These are phyloP conservation scores for Blastocladiella emersonii DNA, from an alignment of 371 early-diverging fungal genomes.

Conservation along the genomic window DNA sequence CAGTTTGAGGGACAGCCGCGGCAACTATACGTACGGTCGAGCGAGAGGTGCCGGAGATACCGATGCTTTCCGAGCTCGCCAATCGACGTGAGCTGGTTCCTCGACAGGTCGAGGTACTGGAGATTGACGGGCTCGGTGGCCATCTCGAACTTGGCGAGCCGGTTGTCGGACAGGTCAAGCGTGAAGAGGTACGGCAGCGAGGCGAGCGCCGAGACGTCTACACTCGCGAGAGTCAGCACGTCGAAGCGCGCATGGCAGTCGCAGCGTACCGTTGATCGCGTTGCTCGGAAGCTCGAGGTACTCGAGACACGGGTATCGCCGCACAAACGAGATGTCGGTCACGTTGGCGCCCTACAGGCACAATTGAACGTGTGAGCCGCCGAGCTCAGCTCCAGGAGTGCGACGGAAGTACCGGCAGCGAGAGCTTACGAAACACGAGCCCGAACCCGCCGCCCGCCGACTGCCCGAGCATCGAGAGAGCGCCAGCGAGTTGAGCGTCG, in stretches of 20 bases:
- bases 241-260: no score
- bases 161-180: constrained; percentile 4
- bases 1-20: background rate
- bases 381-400: background rate
- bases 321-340: background rate
- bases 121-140: background rate
- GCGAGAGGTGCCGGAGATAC: background rate
- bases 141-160: background rate
- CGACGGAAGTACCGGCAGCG: background rate
- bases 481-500: background rate
- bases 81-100: constrained; percentile 1
- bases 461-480: background rate
- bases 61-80: background rate
- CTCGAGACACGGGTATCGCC: background rate
- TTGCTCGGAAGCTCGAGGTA: background rate
- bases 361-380: background rate
- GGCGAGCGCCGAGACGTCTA: background rate
- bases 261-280: background rate
- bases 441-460: background rate
- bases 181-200: background rate
- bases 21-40: background rate
- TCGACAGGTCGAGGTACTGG: background rate
- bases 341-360: background rate
- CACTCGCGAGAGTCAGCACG: background rate
- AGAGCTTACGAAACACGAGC: background rate